Conservation (phyloP, 2,329 filamentous ascomycete genomes). For the Stemphylium beticola region DNA sequence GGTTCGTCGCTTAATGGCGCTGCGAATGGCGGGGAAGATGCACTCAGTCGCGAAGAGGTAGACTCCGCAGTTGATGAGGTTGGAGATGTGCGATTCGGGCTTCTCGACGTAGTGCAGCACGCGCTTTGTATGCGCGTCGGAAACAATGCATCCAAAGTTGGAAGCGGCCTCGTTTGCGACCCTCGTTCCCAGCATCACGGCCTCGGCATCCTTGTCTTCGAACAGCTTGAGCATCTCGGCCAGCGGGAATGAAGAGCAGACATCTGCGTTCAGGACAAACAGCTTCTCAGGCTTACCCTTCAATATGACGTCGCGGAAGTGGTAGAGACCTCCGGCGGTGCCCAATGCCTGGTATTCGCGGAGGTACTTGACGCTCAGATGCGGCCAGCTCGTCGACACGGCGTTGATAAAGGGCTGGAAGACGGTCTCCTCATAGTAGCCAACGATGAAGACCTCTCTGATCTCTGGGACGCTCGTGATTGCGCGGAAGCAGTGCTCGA, state of each 20-base stretch:
- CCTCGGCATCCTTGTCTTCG: conserved; percentile 93
- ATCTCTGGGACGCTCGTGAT: conserved; percentile 89
- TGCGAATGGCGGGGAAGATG: conserved; percentile 95
- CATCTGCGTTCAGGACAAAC: conserved; percentile 97
- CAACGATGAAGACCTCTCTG: conserved; percentile 95
- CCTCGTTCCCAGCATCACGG: conserved; percentile 91
- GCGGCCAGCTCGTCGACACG: conserved; percentile 80
- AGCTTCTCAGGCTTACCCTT: conserved; percentile 94
- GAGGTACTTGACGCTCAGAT: conserved; percentile 90
- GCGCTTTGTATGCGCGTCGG: conserved; percentile 88
- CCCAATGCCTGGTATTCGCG: conserved; percentile 96
- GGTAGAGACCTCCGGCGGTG: conserved; percentile 95
- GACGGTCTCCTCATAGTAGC: conserved; percentile 97
- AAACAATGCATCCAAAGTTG: conserved; percentile 98
- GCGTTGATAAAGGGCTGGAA: conserved; percentile 99
- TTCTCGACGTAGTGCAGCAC: conserved; percentile 99
- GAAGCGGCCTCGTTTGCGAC: conserved; percentile 88
- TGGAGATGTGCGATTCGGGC: conserved; percentile 95
- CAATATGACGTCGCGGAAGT: conserved; percentile 98
- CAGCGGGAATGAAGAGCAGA: conserved; percentile 97
- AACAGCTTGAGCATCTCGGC: conserved; percentile 95
- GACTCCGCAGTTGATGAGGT: conserved; percentile 98
- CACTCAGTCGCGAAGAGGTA: conserved; percentile 96
- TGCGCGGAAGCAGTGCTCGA: conserved; percentile 95
- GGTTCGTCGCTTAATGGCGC: conserved; percentile 91